Percentiles rank a stretch among this genome's conserved stretches.
These are phyloP conservation scores for Blastomyces silverae DNA, from an alignment of 2,329 filamentous ascomycete genomes.

Conservation along the genomic window DNA sequence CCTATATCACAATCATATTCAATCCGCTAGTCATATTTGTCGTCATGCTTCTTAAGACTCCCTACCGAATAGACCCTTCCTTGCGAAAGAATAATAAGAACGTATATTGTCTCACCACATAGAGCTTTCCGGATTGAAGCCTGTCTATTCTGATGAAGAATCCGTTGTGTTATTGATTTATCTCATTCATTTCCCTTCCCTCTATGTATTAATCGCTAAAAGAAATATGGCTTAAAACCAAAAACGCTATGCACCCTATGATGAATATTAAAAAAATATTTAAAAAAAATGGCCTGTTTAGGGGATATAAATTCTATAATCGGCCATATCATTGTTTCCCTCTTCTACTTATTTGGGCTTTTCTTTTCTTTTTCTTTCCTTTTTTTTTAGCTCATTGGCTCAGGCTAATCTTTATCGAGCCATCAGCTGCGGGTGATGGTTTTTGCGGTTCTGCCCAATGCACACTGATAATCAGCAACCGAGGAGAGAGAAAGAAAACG, in stretches of 20 bases:
- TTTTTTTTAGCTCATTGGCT: neutral
- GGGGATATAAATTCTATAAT: neutral
- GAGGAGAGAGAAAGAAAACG: neutral
- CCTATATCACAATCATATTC: neutral
- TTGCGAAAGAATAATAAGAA: neutral
- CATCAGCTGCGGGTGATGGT: neutral
- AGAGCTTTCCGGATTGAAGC: neutral
- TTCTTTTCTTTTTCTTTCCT: neutral
- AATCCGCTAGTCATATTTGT: neutral
- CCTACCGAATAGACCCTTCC: neutral
- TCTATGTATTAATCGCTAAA: slow-evolving; percentile 3
- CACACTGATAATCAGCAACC: neutral
- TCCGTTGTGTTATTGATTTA: neutral
- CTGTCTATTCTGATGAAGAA: neutral
- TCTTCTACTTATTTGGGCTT: neutral
- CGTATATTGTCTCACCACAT: neutral
- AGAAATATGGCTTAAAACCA: neutral
- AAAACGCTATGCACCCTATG: slow-evolving; percentile 2
- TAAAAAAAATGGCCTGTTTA: neutral
- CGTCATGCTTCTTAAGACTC: neutral
- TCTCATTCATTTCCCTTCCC: neutral
- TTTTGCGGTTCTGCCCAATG: neutral
- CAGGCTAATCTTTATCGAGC: slow-evolving; percentile 5
- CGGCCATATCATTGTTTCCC: neutral
- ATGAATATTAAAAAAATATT: neutral